phyloP scores from a whole-genome alignment of 1,139 yeast species.

The Kodamaea alishanica region DNA sequence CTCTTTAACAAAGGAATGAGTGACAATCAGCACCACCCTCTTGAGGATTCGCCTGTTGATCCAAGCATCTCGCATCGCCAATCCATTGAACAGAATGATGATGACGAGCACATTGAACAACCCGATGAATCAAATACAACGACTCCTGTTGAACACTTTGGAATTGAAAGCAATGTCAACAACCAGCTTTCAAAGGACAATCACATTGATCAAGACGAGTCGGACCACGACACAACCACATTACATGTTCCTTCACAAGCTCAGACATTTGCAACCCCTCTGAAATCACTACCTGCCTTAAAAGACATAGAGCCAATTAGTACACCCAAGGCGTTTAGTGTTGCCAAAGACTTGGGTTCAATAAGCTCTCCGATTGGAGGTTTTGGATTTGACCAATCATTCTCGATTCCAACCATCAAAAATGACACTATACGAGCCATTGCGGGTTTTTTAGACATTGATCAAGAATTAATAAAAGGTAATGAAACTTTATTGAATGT shows the following conservation, averaged over 20 bases:
- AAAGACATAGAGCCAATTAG: slow-evolving; percentile 43
- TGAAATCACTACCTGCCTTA: slow-evolving; percentile 41
- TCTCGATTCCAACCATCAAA: background rate
- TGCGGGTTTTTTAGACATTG: slow-evolving; percentile 36
- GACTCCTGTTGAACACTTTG: slow-evolving; percentile 9
- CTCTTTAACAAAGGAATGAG: too few relatives aligned
- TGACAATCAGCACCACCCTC: too few relatives aligned
- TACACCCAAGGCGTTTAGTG: slow-evolving; percentile 42
- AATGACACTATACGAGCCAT: slow-evolving; percentile 10
- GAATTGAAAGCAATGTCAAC: background rate
- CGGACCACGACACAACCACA: slow-evolving; percentile 6
- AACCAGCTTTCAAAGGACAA: slow-evolving; percentile 1
- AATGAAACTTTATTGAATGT: slow-evolving; percentile 23
- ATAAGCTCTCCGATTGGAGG: slow-evolving; percentile 19
- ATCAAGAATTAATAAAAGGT: slow-evolving; percentile 15
- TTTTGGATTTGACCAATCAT: slow-evolving; percentile 1
- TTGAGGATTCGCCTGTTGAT: too few relatives aligned
- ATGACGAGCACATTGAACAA: background rate
- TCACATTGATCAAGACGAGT: background rate
- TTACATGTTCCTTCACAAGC: slow-evolving; percentile 4
- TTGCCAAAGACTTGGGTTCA: slow-evolving; percentile 31
- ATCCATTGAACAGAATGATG: background rate
- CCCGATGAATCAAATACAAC: slow-evolving; percentile 17
- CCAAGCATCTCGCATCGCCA: too few relatives aligned
- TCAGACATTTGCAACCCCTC: slow-evolving; percentile 38